Base-by-base conservation (phyloP, 371 early-diverging fungal genomes). In the Circinella umbellata region DNA sequence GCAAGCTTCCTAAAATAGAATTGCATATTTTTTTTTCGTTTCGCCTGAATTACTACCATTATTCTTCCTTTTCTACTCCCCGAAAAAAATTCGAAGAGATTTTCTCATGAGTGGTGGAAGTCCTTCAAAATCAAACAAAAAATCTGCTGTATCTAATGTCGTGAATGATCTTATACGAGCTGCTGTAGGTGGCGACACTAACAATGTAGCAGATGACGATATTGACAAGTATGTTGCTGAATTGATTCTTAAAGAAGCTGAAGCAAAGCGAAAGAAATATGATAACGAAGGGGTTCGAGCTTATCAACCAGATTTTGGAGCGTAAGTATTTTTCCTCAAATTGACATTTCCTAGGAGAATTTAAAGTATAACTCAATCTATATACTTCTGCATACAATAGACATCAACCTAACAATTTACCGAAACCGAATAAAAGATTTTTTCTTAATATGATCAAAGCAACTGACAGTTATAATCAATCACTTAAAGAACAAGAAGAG, bases 401-500 rank as follows among this genome's bases (percentile, higher is more conserved):
- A 54, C 18, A 38, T 8, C 63, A 27, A 49, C 54, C 64, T 3
- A 64, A 51, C 68, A 72, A 64, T 18, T 46, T 60, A 3, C 64
- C 67, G 20, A 69, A 72, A n/a, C 64, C 86, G 88, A 91, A 92
- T 71, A 92, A 87, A 63, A 80, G 92, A 46, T 94, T 94, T 67
- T 76, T 94, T 37, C 73, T 89, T 10, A 88, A 85, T 49, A 82
- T 94, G 46, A 88, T 94, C 48, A 86, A 86, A 68, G 86, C 81
- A 65, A 92, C 92, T 0, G 91, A 92, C 71, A 79, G 81, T 59
- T 92, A 93, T 72, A 94, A 94, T 68, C 86, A 92, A 69, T 84
- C 88, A 81, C 91, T 69, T 73, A 76, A 54, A 73, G 86, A 38
- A 77, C 82, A 37, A 81, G 84, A 70, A 80, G 85, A 49, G 80